Evolutionary conservation across 176 grass and related monocot species (phyloP).

Genomic region (Cenchrus fungigraminus): DNA sequence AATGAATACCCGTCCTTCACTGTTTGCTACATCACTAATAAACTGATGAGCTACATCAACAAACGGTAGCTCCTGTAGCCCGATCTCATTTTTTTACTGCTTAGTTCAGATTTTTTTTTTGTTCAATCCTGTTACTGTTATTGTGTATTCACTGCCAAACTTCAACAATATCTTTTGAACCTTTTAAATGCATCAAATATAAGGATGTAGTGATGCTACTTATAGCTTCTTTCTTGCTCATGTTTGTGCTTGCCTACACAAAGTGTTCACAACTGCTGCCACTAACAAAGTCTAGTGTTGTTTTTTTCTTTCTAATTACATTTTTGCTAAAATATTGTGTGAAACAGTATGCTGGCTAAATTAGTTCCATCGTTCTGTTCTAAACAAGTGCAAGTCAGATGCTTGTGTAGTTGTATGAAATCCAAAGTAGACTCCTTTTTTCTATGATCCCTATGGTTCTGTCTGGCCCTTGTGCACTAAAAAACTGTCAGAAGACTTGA

Average conservation of each 20-base stretch:
- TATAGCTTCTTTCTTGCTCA: too few relatives aligned
- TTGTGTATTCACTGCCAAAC: too few relatives aligned
- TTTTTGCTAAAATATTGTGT: not conserved
- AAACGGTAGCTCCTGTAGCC: constrained; percentile 57
- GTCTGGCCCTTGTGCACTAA: not conserved
- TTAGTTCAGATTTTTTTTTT: not conserved
- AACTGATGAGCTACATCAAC: constrained; percentile 76
- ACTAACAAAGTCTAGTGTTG: too few relatives aligned
- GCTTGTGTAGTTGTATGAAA: not conserved
- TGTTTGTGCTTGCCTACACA: too few relatives aligned
- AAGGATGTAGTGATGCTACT: too few relatives aligned
- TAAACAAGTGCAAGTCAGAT: not conserved
- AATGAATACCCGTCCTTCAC: constrained; percentile 63
- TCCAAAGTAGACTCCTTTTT: not conserved
- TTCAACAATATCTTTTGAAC: too few relatives aligned
- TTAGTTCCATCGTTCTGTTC: not conserved
- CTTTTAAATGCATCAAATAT: too few relatives aligned
- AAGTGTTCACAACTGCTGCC: too few relatives aligned
- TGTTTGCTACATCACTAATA: constrained; percentile 76
- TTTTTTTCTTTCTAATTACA: not conserved
- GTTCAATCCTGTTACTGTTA: too few relatives aligned
- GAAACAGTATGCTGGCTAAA: not conserved
- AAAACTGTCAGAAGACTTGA: not conserved
- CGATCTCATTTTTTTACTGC: not conserved
- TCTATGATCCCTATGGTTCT: too few relatives aligned